Evolutionary conservation across 1,284 basidiomycete genomes (phyloP).

Genomic region (Moesziomyces parantarcticus): DNA sequence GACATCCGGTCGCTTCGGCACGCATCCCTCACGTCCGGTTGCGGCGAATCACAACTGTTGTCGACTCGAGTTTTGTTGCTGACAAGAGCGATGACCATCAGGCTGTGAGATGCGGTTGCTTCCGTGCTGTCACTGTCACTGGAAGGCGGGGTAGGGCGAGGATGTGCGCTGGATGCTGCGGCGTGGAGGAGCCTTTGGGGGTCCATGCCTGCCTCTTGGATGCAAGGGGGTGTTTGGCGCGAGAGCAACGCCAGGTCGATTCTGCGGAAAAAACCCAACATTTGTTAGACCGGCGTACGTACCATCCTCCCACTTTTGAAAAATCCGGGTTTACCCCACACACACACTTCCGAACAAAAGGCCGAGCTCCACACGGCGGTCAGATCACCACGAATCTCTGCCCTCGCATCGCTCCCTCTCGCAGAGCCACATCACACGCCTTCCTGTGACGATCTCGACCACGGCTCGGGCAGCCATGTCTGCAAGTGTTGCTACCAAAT

Average conservation of each 20-base stretch:
- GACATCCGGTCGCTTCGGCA: background rate
- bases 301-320: background rate
- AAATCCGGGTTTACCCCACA: background rate
- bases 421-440: background rate
- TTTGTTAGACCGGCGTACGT: background rate
- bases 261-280: background rate
- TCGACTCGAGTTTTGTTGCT: no score
- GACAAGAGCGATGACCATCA: no score
- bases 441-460: background rate
- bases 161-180: background rate
- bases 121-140: no score
- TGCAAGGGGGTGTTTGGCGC: background rate
- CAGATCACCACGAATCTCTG: no score
- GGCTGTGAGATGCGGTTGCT: no score
- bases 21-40: no score
- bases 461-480: conserved; percentile 1
- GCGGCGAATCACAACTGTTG: no score
- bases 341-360: background rate
- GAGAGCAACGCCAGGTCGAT: background rate
- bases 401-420: background rate
- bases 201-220: background rate
- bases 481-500: background rate
- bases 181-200: no score
- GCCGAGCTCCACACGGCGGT: background rate
- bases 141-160: no score